Evolutionary conservation across 2,329 filamentous ascomycete genomes (phyloP), one percentile per base, ranked within the genome.

Genomic region (Fusarium hostae): DNA sequence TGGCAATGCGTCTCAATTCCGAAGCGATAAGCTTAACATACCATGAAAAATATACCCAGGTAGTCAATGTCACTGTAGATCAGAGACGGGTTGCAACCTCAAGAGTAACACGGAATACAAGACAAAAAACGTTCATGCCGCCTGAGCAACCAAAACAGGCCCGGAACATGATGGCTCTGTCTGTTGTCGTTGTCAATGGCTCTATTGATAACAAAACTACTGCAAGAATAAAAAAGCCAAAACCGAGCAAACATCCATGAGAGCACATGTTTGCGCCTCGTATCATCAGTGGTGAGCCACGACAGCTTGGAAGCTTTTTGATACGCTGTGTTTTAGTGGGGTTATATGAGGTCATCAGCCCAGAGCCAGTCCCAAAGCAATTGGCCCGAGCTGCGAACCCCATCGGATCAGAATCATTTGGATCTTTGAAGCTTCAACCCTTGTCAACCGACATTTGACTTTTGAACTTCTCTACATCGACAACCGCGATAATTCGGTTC

Each of bases 291-390:
- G 30, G 51, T 56, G 43, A 61, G 43, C 26, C 35, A 60, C 39
- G n/a, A 15, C 24, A 48, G 37, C 52, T 44, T 18, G 20, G 30
- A 48, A 64, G 50, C 63, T 43, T 44, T 45, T 66, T 57, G 45
- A 52, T 64, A 47, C 54, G 44, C 43, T 55, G 45, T 32, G 3
- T n/a, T 43, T 48, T 55, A 45, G 76, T 77, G 76, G 76, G 75
- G 75, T 66, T 64, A 37, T 54, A 76, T 78, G 76, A 78, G 75
- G 76, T 78, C 76, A 78, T 76, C 51, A 69, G 59, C 63, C 51
- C 70, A 43, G 34, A 63, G 45, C 41, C 52, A 64, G 43, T 54
- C 61, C 66, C 66, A 58, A 66, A 76, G 62, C 63, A 73, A 77
- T 76, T 75, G 66, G 67, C 66, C 63, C 59, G 56, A 66, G 63